Percentiles rank a stretch among this genome's conserved stretches.
Conservation (phyloP, 352 stramenopile species). For the Globisporangium yorkense region DNA sequence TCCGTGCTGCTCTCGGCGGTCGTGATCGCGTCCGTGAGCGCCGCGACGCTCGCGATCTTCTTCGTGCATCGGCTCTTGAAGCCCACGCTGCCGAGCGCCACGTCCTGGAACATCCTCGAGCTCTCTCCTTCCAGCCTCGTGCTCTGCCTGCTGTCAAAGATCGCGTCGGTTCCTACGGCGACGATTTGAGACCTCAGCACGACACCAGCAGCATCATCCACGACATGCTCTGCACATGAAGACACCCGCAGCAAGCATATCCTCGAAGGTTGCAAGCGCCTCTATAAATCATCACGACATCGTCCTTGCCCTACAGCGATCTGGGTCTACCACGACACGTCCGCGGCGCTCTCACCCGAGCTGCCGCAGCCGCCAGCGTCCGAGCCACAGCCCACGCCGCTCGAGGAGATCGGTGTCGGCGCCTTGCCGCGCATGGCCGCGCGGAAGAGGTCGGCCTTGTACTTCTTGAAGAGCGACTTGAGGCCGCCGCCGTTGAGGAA, state of each 20-base stretch:
- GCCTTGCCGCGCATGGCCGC: conserved; percentile 76
- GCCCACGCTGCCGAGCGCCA: conserved; percentile 33
- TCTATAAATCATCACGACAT: conserved; percentile 19
- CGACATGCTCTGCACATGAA: too few species aligned
- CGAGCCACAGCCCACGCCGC: conserved; percentile 49
- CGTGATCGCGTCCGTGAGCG: conserved; percentile 28
- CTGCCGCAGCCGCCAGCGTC: conserved; percentile 12
- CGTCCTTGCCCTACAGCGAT: neutral
- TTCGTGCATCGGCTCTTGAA: conserved; percentile 52
- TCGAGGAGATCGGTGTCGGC: conserved; percentile 39
- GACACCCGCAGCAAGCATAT: conserved; percentile 16
- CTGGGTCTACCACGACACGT: conserved; percentile 20
- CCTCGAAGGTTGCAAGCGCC: conserved; percentile 24
- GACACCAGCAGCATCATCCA: too few species aligned
- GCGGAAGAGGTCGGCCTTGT: conserved; percentile 79
- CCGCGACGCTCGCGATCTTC: conserved; percentile 19
- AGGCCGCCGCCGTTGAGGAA: conserved; percentile 76
- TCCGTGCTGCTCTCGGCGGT: conserved; percentile 34
- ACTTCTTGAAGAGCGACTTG: conserved; percentile 86
- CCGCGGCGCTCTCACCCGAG: neutral
- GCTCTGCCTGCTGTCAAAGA: neutral
- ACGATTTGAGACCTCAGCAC: neutral
- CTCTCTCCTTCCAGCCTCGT: neutral
- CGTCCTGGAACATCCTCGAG: conserved; percentile 55
- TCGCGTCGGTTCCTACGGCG: neutral